Evolutionary conservation across 2,329 filamentous ascomycete genomes (phyloP).

Genomic region (Microsporum audouinii): DNA sequence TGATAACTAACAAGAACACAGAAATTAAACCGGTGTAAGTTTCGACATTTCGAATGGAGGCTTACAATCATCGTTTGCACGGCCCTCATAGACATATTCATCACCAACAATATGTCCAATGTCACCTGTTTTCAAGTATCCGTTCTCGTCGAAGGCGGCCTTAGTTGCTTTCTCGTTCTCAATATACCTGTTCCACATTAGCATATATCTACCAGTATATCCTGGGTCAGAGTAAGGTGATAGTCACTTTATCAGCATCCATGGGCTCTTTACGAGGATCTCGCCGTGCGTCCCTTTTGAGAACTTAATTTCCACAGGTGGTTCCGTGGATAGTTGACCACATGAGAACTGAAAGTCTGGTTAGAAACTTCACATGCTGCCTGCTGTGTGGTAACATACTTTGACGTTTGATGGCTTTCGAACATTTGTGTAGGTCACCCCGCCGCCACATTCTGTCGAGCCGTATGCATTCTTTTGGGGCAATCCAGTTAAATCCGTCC

Average conservation of each 20-base stretch:
- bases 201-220: too few species aligned
- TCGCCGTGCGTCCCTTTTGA: constrained; percentile 20
- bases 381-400: too few species aligned
- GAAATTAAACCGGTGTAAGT: too few species aligned
- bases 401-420: too few species aligned
- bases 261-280: constrained; percentile 13
- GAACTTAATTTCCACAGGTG: constrained; percentile 20
- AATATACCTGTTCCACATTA: constrained; percentile 5
- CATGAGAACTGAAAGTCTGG: too few species aligned
- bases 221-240: too few species aligned
- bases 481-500: constrained; percentile 4
- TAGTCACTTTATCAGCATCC: constrained; percentile 9
- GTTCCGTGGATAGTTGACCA: too few species aligned
- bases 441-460: constrained; percentile 8
- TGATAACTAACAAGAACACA: too few species aligned
- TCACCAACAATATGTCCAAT: constrained; percentile 8
- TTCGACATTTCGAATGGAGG: not conserved
- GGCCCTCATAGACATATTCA: constrained; percentile 15
- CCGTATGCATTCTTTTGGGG: constrained; percentile 4
- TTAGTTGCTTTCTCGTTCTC: constrained; percentile 7
- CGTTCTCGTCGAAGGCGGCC: constrained; percentile 11
- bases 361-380: too few species aligned
- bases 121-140: constrained; percentile 17
- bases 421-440: not conserved
- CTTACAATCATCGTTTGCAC: constrained; percentile 15